Conservation (phyloP, 129 eudicot genomes). For the Flaveria brownii region DNA sequence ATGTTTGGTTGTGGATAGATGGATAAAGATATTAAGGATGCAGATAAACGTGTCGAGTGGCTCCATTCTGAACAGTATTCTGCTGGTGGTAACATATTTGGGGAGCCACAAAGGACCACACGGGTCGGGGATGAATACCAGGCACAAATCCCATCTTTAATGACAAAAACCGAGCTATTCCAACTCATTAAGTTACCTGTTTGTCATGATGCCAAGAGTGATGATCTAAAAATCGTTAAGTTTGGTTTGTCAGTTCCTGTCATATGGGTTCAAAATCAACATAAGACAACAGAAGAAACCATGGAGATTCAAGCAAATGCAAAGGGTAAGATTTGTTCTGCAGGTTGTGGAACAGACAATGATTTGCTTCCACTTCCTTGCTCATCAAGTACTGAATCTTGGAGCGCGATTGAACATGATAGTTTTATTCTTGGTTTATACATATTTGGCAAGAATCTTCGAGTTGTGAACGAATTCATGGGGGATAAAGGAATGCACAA, state of each 20-base stretch:
- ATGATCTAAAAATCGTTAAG: conserved; percentile 17
- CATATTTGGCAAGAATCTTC: conserved; percentile 60
- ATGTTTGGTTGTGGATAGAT: conserved; percentile 30
- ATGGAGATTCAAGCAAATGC: not conserved
- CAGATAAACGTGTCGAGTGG: conserved; percentile 29
- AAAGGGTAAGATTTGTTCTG: conserved; percentile 12
- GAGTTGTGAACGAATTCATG: conserved; percentile 43
- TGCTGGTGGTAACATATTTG: conserved; percentile 35
- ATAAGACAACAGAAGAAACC: conserved; percentile 8
- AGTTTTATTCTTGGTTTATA: conserved; percentile 60
- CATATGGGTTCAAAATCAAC: conserved; percentile 42
- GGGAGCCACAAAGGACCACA: conserved; percentile 41
- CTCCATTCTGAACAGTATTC: conserved; percentile 34
- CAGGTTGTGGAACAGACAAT: not conserved
- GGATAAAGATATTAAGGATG: conserved; percentile 32
- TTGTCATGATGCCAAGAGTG: not conserved
- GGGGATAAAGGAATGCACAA: conserved; percentile 45
- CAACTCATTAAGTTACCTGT: conserved; percentile 27
- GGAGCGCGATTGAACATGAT: conserved; percentile 50
- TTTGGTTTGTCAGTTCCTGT: conserved; percentile 46
- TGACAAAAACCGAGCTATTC: conserved; percentile 31
- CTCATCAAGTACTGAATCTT: conserved; percentile 32
- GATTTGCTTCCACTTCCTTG: conserved; percentile 43
- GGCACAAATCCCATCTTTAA: conserved; percentile 45
- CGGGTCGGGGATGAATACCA: conserved; percentile 59